Evolutionary conservation across 306 rosid species (phyloP), one percentile per base, ranked within the genome.

Genomic region (Trichosanthes truncata): DNA sequence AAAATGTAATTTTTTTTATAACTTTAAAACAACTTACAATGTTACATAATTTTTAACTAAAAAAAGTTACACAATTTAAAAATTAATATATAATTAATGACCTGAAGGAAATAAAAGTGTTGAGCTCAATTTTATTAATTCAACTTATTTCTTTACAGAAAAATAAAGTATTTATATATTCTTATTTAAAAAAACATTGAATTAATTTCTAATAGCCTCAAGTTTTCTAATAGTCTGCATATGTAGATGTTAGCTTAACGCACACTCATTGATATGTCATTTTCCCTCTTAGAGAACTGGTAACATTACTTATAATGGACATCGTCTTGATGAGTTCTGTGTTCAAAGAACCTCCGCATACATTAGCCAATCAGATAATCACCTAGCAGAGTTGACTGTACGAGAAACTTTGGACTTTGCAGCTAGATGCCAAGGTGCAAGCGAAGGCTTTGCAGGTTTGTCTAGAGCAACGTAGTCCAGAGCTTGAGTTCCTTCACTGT

Each of bases 381-480:
- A 93, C 82, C 84, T 88, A 51, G 93, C 93, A 65, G 98, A 93
- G 56, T 52, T 93, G 62, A 93, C 98, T 3, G 98, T 93, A 2
- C 79, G 98, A 80, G 98, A 93, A 88, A 91, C 93, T 75, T 81
- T 93, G 82, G 98, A 93, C 84, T 93, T 93, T 59, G 98, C 90
- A 63, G 98, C 98, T 83, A 87, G 98, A 90, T 93, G 92, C 81
- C 96, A 93, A 84, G 98, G 98, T 66, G 88, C 98, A 71, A 65
- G 89, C 51, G 92, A 88, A 85, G 91, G 89, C 23, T 90, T 90
- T 81, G 85, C 89, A 84, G 96, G 97, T 93, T 53, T 60, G 77
- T 77, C 61, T 63, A 13, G 36, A 25, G 15, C n/a, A 68, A 23
- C 26, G 20, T 60, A 36, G 21, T 20, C 29, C 29, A 43, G 23